These are phyloP conservation scores for Houttuynia cordata DNA, from an alignment of 164 flowering plant genomes.

Conservation along the genomic window DNA sequence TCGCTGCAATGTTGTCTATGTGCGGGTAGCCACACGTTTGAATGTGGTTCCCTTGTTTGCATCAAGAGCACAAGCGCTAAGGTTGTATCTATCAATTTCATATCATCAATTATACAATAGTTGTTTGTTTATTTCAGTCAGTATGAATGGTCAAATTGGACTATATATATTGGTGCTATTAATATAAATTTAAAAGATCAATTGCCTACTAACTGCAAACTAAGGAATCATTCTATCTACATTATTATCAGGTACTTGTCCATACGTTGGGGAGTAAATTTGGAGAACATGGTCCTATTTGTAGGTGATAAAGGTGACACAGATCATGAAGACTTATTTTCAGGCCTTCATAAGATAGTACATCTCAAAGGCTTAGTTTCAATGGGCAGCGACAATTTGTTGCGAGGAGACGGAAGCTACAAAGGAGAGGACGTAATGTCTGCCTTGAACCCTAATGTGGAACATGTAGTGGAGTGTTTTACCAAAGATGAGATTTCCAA, in stretches of 20 bases:
- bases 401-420: slow-evolving; percentile 33
- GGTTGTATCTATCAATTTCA: slow-evolving; percentile 20
- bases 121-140: neutral
- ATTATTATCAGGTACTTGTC: slow-evolving; percentile 51
- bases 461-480: slow-evolving; percentile 16
- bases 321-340: slow-evolving; percentile 50
- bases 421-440: slow-evolving; percentile 47
- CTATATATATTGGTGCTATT: neutral
- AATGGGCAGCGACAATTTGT: slow-evolving; percentile 42
- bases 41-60: slow-evolving; percentile 66
- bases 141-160: neutral
- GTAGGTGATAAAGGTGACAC: slow-evolving; percentile 73
- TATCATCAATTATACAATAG: neutral
- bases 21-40: slow-evolving; percentile 48
- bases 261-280: slow-evolving; percentile 58
- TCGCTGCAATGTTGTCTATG: slow-evolving; percentile 61
- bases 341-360: slow-evolving; percentile 60
- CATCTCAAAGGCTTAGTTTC: slow-evolving; percentile 42
- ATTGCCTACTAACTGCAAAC: too few species aligned
- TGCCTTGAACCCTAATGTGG: slow-evolving; percentile 32
- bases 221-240: neutral
- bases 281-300: slow-evolving; percentile 47
- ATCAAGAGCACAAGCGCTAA: slow-evolving; percentile 63
- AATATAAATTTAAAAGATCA: neutral
- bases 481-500: slow-evolving; percentile 27